A percentile compares a stretch with the other conserved stretches of the same genome.
These are phyloP conservation scores for Areca catechu DNA, from an alignment of 176 grass and related monocot genomes.

Conservation along the genomic window DNA sequence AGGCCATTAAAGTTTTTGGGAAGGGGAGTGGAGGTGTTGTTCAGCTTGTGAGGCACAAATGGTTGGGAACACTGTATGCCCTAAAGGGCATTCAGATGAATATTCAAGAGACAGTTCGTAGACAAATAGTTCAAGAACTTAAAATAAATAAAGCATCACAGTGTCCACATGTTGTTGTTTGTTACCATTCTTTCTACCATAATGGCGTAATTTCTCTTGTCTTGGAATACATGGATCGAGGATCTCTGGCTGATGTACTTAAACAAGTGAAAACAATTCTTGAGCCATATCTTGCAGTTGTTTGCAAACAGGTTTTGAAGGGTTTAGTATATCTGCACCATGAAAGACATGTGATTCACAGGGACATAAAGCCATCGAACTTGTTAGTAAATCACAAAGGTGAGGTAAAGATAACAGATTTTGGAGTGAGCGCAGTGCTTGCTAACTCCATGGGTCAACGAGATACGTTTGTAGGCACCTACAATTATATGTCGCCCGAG, in stretches of 20 bases:
- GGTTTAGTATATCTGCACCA: conserved; percentile 91
- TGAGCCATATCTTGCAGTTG: conserved; percentile 85
- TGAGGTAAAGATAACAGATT: conserved; percentile 94
- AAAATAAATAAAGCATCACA: conserved; percentile 95
- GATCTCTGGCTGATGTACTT: conserved; percentile 84
- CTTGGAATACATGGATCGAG: conserved; percentile 93
- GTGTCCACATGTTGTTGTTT: conserved; percentile 69
- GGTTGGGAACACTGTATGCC: conserved; percentile 73
- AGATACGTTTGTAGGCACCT: conserved; percentile 96
- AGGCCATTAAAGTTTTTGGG: conserved; percentile 88
- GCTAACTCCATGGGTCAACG: conserved; percentile 85
- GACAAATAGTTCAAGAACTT: conserved; percentile 97
- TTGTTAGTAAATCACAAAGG: conserved; percentile 88
- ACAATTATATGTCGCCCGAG: conserved; percentile 94
- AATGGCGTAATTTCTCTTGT: conserved; percentile 98
- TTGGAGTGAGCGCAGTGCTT: conserved; percentile 85
- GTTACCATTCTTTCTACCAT: conserved; percentile 94
- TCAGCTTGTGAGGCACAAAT: conserved; percentile 86
- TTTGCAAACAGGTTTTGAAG: conserved; percentile 98
- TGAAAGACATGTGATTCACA: conserved; percentile 92
- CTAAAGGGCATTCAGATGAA: conserved; percentile 99
- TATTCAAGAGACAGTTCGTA: conserved; percentile 85
- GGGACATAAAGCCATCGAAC: conserved; percentile 95
- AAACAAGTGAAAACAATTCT: conserved; percentile 97
- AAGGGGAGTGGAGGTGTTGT: conserved; percentile 93